Conservation (phyloP, 805 yeast species). For the Kodamaea lidongshanica region DNA sequence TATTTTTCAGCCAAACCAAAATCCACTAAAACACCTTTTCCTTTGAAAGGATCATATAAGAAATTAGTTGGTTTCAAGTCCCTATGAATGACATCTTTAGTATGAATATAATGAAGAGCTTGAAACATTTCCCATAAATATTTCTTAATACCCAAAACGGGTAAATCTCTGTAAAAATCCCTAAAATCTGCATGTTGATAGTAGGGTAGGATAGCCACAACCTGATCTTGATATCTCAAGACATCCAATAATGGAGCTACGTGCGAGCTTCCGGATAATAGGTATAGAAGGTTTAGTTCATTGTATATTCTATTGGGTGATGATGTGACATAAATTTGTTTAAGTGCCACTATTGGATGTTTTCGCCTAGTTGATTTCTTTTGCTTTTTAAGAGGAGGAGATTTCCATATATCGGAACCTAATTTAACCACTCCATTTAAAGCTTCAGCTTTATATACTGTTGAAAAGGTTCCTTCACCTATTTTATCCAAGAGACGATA, state of each 20-base stretch:
- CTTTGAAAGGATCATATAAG: constrained; percentile 56
- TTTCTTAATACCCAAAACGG: constrained; percentile 69
- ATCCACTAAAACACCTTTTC: constrained; percentile 80
- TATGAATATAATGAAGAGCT: constrained; percentile 61
- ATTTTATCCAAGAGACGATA: constrained; percentile 51
- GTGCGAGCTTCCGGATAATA: constrained; percentile 58
- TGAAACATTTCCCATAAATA: constrained; percentile 76
- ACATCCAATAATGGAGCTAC: constrained; percentile 92
- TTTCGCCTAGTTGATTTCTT: constrained; percentile 20
- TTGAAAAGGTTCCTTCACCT: constrained; percentile 63
- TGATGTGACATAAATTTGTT: constrained; percentile 90
- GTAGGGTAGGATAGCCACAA: constrained; percentile 86
- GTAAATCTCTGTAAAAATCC: constrained; percentile 73
- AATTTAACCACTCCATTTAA: constrained; percentile 32
- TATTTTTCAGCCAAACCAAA: constrained; percentile 81
- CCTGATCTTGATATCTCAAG: constrained; percentile 81
- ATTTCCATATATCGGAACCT: constrained; percentile 39
- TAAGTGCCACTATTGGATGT: constrained; percentile 70
- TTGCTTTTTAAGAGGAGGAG: constrained; percentile 36
- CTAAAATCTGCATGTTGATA: constrained; percentile 88
- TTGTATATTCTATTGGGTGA: constrained; percentile 88
- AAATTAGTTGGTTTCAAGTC: constrained; percentile 57
- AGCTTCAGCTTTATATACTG: constrained; percentile 59
- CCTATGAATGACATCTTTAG: constrained; percentile 36
- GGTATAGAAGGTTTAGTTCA: constrained; percentile 73